These are phyloP conservation scores for Apostasia shenzhenica DNA, from an alignment of 106 monocot species.

Conservation along the genomic window DNA sequence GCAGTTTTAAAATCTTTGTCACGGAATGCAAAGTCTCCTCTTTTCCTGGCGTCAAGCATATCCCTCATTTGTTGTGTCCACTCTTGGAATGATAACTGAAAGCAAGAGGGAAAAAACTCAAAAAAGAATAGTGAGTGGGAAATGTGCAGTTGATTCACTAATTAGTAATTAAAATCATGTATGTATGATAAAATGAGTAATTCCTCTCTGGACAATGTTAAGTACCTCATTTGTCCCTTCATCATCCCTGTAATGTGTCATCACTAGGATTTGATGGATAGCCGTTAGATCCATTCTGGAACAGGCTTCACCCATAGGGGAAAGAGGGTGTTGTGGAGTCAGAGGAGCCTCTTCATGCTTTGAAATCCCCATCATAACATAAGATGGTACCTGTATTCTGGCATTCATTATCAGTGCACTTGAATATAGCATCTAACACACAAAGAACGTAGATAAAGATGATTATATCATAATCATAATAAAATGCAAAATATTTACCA, in stretches of 20 bases:
- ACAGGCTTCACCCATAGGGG: constrained; percentile 91
- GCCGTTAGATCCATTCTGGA: constrained; percentile 96
- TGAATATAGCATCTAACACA: no score
- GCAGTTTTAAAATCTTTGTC: constrained; percentile 83
- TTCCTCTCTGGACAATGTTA: background rate
- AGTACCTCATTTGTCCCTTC: constrained; percentile 92
- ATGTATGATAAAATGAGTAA: background rate
- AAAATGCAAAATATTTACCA: no score
- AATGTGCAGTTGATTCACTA: background rate
- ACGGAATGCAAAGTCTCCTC: constrained; percentile 84
- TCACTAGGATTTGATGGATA: constrained; percentile 83
- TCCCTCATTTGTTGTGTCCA: constrained; percentile 96
- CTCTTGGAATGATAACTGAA: constrained; percentile 87
- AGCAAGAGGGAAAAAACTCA: constrained; percentile 6
- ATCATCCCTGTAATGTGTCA: constrained; percentile 83
- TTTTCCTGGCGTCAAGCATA: constrained; percentile 78
- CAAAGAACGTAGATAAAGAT: no score
- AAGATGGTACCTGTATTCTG: constrained; percentile 63
- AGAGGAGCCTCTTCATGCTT: constrained; percentile 58
- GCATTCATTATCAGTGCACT: background rate
- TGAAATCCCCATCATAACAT: constrained; percentile 80
- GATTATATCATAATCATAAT: no score
- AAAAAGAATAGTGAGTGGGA: no score
- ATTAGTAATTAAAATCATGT: background rate
- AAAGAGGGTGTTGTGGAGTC: constrained; percentile 50